Percentiles rank a stretch among this genome's conserved stretches.
Conservation (phyloP, 2,329 filamentous ascomycete species). For the Fusarium xyrophilum region DNA sequence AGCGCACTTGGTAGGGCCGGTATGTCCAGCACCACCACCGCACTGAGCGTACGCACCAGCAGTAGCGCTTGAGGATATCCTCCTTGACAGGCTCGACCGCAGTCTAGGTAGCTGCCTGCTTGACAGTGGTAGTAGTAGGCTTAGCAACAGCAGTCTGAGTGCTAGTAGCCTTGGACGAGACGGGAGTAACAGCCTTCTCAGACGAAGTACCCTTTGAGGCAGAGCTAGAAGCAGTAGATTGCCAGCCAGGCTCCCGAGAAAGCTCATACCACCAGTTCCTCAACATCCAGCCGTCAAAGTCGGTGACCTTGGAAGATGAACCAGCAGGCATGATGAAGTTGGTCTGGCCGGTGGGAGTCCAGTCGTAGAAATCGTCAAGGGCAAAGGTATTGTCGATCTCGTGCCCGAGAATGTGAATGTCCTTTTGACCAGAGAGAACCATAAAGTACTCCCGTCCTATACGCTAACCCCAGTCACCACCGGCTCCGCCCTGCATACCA, state of each 20-base stretch:
- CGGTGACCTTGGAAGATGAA: conserved; percentile 50
- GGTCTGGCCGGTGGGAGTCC: conserved; percentile 50
- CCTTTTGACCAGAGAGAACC: conserved; percentile 44
- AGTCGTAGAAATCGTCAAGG: conserved; percentile 52
- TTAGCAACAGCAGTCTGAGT: neutral
- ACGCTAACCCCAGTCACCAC: conserved; percentile 57
- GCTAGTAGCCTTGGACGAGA: neutral
- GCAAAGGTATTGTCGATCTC: conserved; percentile 55
- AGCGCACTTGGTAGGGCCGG: conserved; percentile 34
- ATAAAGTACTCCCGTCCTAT: conserved; percentile 55
- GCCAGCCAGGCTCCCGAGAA: conserved; percentile 43
- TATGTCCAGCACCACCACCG: conserved; percentile 35
- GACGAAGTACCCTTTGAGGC: neutral
- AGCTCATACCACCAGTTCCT: conserved; percentile 55
- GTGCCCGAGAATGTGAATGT: conserved; percentile 56
- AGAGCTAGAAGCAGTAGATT: conserved; percentile 4
- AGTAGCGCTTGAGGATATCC: neutral
- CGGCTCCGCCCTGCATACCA: conserved; percentile 52
- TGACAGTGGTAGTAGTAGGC: neutral
- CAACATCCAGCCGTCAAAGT: conserved; percentile 59
- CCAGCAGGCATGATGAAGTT: conserved; percentile 57
- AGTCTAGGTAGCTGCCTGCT: neutral
- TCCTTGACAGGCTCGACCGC: neutral
- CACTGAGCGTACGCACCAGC: conserved; percentile 29
- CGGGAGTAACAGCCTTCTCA: neutral